These are phyloP conservation scores for Diaporthe citrichinensis DNA, from an alignment of 2,329 filamentous ascomycete species.

Conservation along the genomic window DNA sequence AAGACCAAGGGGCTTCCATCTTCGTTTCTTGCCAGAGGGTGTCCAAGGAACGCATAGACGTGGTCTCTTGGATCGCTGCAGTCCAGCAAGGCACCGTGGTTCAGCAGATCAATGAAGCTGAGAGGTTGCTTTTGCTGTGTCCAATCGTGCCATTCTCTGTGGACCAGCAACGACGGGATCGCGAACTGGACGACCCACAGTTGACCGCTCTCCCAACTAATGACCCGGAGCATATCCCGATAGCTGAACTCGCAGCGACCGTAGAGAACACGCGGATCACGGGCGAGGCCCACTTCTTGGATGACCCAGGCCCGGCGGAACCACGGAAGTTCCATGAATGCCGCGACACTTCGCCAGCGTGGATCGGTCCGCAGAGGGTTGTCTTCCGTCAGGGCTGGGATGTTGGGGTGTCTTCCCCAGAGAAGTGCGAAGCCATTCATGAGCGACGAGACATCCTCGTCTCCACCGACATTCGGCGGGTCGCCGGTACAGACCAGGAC, in stretches of 20 bases:
- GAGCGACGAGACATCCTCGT: constrained; percentile 7
- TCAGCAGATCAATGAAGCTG: constrained; percentile 6
- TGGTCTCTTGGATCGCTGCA: constrained; percentile 18
- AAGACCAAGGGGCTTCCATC: constrained; percentile 4
- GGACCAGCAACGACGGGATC: not conserved
- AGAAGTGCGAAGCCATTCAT: constrained; percentile 12
- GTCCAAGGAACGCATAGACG: constrained; percentile 24
- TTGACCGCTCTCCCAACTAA: not conserved
- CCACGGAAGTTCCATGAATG: constrained; percentile 3
- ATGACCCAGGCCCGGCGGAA: constrained; percentile 18
- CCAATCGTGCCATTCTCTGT: constrained; percentile 6
- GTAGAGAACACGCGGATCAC: constrained; percentile 1
- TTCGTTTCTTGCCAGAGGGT: constrained; percentile 5
- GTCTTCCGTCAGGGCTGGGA: not conserved
- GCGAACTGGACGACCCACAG: not conserved
- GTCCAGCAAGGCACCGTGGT: not conserved
- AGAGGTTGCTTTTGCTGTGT: not conserved
- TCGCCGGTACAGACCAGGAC: not conserved
- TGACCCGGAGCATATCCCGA: constrained; percentile 5
- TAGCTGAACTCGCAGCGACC: constrained; percentile 15
- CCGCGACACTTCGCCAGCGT: not conserved
- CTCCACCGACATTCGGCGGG: not conserved
- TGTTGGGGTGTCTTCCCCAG: not conserved
- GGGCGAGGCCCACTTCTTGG: constrained; percentile 23
- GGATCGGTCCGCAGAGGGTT: not conserved